A percentile compares a stretch with the other conserved stretches of the same genome.
Evolutionary conservation across 345 rosid genomes (phyloP).

Genomic region (Populus deltoides): DNA sequence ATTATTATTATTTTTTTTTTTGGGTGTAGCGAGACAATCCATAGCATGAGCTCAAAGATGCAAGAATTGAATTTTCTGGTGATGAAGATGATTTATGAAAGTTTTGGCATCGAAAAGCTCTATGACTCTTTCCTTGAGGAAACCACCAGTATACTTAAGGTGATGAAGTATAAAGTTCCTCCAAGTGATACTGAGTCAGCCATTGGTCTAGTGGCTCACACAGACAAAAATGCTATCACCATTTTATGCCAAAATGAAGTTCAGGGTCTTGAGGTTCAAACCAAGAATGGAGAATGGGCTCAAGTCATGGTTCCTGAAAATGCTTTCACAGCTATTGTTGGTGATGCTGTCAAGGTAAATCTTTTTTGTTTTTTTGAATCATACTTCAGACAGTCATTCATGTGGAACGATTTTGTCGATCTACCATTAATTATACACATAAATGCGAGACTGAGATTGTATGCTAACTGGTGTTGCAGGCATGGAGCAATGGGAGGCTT

Average conservation of each 20-base stretch:
- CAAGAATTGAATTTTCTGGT: constrained; percentile 31
- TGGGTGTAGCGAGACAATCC: constrained; percentile 27
- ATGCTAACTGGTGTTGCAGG: constrained; percentile 15
- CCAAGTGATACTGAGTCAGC: not conserved
- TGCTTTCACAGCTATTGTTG: constrained; percentile 36
- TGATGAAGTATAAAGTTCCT: constrained; percentile 42
- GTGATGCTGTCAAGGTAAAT: constrained; percentile 46
- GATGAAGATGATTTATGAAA: constrained; percentile 43
- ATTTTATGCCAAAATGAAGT: constrained; percentile 46
- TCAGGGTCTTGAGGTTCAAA: constrained; percentile 45
- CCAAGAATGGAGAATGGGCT: constrained; percentile 37
- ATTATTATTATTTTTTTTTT: not conserved
- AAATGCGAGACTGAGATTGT: too few relatives aligned
- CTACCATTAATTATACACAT: too few relatives aligned
- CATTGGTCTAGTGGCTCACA: constrained; percentile 40
- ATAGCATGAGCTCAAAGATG: constrained; percentile 34
- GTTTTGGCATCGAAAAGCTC: constrained; percentile 34
- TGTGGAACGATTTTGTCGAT: too few relatives aligned
- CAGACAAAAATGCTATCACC: constrained; percentile 44
- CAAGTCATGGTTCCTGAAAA: constrained; percentile 27
- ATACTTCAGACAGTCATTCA: too few relatives aligned
- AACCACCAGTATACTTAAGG: constrained; percentile 21
- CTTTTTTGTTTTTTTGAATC: not conserved
- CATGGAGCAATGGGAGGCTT: constrained; percentile 59
- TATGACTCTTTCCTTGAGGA: constrained; percentile 22